Evolutionary conservation across 768 basidiomycete genomes (phyloP), one percentile per base, ranked within the genome.

Genomic region (Boletus pseudopeckii): DNA sequence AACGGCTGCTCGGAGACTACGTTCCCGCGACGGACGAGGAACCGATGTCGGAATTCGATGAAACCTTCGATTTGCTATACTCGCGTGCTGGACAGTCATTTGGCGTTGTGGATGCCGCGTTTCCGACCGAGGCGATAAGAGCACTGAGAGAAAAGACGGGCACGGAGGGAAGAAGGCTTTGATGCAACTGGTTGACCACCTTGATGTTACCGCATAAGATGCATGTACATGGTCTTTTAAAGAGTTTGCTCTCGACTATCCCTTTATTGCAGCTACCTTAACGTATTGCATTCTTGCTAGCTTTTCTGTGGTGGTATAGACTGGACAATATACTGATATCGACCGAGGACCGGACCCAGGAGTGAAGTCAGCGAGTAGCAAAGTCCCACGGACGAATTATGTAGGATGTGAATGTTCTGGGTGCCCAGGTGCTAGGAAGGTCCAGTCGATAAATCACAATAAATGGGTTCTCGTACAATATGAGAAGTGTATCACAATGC

Each of bases 391-490:
- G 42, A 36, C 20, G 28, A 24, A 49, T 48, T 28, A 45, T 53
- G 54, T 60, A 62, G 63, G 37, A 48, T 62, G 57, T 57, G 32
- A 49, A 45, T 50, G 45, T 53, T 47, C 51, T 37, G 52, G 11
- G 44, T 49, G 40, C 42, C 20, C 22, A 30, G 42, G 34, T 44
- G 44, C 41, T 9, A 49, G 52, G 37, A 40, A 48, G 36, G 58
- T 66, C 57, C 57, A 54, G 48, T 45, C 47, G 46, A 61, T 63
- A 63, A 54, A 61, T 64, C 64, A 48, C 53, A 61, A 54, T 70
- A 71, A 52, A 56, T 60, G 58, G 28, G 49, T 45, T 59, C 36
- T 58, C 55, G 54, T 69, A 64, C 54, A 54, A n/a, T 71, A 72
- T 47, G 52, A 49, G 47, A 48, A 54, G 49, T 59, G 66, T 54